Evolutionary conservation across 768 basidiomycete species (phyloP).

Genomic region (Suillus plorans): DNA sequence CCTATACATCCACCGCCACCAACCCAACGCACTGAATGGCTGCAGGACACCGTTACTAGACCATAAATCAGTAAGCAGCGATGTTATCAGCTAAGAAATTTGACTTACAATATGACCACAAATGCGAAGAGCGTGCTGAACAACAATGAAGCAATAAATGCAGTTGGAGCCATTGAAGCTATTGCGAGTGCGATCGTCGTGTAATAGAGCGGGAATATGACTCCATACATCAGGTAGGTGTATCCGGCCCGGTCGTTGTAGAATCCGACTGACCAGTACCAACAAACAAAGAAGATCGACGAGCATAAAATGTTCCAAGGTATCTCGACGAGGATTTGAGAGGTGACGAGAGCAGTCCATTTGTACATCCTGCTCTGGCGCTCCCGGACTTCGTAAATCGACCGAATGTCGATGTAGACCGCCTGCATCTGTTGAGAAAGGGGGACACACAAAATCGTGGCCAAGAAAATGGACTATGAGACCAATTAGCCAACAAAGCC

Average conservation of each 20-base stretch:
- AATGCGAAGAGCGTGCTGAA: conserved; percentile 63
- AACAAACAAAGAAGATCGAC: conserved; percentile 59
- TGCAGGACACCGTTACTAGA: conserved; percentile 64
- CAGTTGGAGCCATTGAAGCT: conserved; percentile 59
- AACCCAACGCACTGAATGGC: conserved; percentile 57
- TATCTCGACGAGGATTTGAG: conserved; percentile 55
- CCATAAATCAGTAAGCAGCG: neutral
- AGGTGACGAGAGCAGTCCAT: conserved; percentile 58
- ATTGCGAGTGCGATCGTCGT: conserved; percentile 61
- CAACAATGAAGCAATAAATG: conserved; percentile 60
- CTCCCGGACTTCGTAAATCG: conserved; percentile 65
- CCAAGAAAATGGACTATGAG: conserved; percentile 54
- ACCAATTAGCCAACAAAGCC: neutral
- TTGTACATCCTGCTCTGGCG: conserved; percentile 63
- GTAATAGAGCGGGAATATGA: conserved; percentile 61
- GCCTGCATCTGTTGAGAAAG: conserved; percentile 65
- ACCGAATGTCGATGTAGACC: conserved; percentile 57
- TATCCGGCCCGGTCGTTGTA: conserved; percentile 52
- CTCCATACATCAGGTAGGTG: conserved; percentile 53
- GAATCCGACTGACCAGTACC: conserved; percentile 73
- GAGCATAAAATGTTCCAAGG: conserved; percentile 65
- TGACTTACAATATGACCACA: conserved; percentile 55
- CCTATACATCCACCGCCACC: conserved; percentile 75
- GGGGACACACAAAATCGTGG: conserved; percentile 48
- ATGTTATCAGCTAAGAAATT: neutral